Conservation (phyloP, 1,139 yeast genomes). For the Blastobotrys ciferrii region DNA sequence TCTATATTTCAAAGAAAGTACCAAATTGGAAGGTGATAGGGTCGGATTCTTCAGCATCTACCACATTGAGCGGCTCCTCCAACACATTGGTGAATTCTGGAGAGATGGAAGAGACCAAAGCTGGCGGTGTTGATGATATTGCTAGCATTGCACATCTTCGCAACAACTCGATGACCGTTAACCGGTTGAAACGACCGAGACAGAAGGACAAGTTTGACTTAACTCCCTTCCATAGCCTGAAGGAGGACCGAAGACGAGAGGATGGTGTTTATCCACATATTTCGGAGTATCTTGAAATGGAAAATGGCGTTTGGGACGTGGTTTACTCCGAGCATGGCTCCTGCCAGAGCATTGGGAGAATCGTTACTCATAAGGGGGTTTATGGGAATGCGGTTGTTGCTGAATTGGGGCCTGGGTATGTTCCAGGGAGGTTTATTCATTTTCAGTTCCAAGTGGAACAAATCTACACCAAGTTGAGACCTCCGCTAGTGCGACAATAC, state of each 20-base stretch:
- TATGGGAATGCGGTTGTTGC: constrained; percentile 4
- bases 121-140: neutral
- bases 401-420: constrained; percentile 6
- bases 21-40: neutral
- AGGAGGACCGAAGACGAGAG: too few relatives aligned
- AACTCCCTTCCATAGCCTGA: too few relatives aligned
- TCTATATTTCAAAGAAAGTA: neutral
- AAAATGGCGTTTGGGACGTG: neutral
- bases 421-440: neutral
- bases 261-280: too few relatives aligned
- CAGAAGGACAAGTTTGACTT: too few relatives aligned
- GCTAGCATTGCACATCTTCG: neutral
- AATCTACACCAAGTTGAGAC: neutral
- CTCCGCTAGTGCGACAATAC: neutral
- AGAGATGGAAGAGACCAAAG: neutral
- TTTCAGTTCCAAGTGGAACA: constrained; percentile 3
- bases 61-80: neutral
- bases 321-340: constrained; percentile 6
- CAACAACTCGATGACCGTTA: neutral
- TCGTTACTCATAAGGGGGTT: constrained; percentile 1
- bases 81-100: neutral
- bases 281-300: neutral
- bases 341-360: constrained; percentile 3
- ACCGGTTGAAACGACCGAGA: neutral
- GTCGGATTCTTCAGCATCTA: neutral